Conservation (phyloP, 2,329 filamentous ascomycete genomes). For the Cercospora janseana region DNA sequence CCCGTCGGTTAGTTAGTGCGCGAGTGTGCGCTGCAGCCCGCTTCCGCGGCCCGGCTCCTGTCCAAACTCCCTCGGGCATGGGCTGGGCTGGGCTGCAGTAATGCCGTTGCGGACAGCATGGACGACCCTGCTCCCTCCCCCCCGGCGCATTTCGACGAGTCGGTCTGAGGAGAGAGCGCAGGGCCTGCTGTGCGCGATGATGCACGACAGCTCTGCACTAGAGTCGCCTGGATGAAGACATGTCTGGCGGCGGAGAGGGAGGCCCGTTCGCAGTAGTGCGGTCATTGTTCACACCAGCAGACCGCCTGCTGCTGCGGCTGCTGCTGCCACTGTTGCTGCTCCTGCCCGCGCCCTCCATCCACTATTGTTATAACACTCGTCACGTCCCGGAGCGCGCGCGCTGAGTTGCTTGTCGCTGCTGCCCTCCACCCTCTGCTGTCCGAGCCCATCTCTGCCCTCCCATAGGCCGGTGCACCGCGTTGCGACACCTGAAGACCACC, state of each 20-base stretch:
- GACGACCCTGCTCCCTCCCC: conserved; percentile 1
- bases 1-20: conserved; percentile 4
- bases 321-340: conserved; percentile 1
- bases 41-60: conserved; percentile 17
- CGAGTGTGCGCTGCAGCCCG: conserved; percentile 7
- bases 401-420: too few species aligned
- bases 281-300: conserved; percentile 23
- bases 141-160: conserved; percentile 15
- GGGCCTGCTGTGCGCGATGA: conserved; percentile 16
- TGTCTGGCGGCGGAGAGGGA: conserved; percentile 14
- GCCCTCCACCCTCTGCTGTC: conserved; percentile 24
- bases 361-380: conserved; percentile 27
- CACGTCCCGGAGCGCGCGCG: conserved; percentile 20
- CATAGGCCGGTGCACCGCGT: conserved; percentile 22
- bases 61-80: conserved; percentile 11
- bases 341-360: too few species aligned
- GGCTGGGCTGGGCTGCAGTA: conserved; percentile 4
- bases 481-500: conserved; percentile 9
- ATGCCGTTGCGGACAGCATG: conserved; percentile 1
- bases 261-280: conserved; percentile 19
- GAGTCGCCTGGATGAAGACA: conserved; percentile 15
- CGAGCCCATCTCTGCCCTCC: conserved; percentile 16
- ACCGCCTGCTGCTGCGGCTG: conserved; percentile 5
- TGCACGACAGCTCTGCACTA: conserved; percentile 18
- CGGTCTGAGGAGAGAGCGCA: conserved; percentile 12